Evolutionary conservation across 1,139 yeast genomes (phyloP).

Genomic region (Saccharomyces hybrid): DNA sequence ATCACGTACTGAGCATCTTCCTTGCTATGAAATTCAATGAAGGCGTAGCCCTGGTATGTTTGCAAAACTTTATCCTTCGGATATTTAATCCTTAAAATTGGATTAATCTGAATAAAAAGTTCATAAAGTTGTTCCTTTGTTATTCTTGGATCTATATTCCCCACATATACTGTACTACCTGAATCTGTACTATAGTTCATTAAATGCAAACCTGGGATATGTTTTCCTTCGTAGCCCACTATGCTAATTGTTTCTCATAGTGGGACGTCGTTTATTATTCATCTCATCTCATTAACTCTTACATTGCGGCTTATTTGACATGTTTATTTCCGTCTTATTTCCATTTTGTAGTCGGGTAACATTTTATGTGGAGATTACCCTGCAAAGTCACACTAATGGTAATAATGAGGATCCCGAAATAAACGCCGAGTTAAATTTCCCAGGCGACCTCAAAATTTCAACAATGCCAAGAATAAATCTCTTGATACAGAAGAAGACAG

Average conservation of each 20-base stretch:
- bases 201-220: not conserved
- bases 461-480: not conserved
- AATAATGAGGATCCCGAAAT: not conserved
- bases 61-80: slow-evolving; percentile 73
- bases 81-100: slow-evolving; percentile 59
- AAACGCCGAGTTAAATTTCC: not conserved
- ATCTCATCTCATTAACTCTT: no score
- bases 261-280: no score
- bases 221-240: no score
- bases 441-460: not conserved
- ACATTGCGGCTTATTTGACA: no score
- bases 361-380: no score
- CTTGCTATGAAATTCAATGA: slow-evolving; percentile 58
- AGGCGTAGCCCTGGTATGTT: slow-evolving; percentile 82
- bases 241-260: not conserved
- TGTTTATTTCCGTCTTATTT: slow-evolving; percentile 1
- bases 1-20: slow-evolving; percentile 71
- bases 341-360: slow-evolving; percentile 3
- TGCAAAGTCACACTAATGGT: no score
- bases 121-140: slow-evolving; percentile 68
- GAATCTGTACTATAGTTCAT: slow-evolving; percentile 35
- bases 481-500: not conserved
- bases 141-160: slow-evolving; percentile 72
- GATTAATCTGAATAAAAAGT: slow-evolving; percentile 79
- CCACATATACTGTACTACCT: slow-evolving; percentile 70